phyloP scores from a whole-genome alignment of 352 stramenopile species.

The Chrysophaeum taylorii region DNA sequence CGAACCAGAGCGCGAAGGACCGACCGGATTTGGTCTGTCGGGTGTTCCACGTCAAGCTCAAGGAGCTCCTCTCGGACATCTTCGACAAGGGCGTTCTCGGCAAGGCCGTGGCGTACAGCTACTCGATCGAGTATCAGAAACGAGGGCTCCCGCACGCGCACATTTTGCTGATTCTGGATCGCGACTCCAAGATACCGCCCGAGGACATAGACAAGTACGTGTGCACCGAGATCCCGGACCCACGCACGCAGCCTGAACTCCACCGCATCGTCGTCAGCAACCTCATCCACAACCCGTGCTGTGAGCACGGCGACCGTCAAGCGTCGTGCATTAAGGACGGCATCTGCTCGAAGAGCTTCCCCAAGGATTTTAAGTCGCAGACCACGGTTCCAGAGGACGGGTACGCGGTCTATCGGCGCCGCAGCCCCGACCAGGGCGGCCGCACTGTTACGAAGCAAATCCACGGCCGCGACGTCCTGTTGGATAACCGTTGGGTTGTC shows the following conservation, averaged over 20 bases:
- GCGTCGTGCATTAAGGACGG: constrained; percentile 24
- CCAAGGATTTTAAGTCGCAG: constrained; percentile 14
- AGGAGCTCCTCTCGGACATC: constrained; percentile 32
- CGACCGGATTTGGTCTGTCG: constrained; percentile 32
- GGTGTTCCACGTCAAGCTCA: constrained; percentile 36
- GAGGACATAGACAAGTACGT: constrained; percentile 25
- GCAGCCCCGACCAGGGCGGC: constrained; percentile 16
- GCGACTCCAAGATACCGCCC: constrained; percentile 29
- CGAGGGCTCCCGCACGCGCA: constrained; percentile 42
- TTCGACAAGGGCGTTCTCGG: constrained; percentile 33
- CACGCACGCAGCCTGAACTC: neutral
- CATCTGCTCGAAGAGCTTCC: constrained; percentile 31
- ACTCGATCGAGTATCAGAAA: constrained; percentile 47
- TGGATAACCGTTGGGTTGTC: constrained; percentile 41
- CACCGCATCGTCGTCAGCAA: constrained; percentile 10
- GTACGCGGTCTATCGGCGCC: constrained; percentile 6
- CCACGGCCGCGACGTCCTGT: neutral
- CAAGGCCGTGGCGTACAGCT: constrained; percentile 25
- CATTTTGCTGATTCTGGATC: constrained; percentile 40
- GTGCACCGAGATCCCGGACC: constrained; percentile 17
- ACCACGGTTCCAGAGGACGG: constrained; percentile 13
- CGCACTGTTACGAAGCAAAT: constrained; percentile 19
- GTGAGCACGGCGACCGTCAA: no score
- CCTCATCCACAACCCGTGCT: constrained; percentile 24
- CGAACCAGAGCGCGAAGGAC: constrained; percentile 19